Base-by-base conservation (phyloP, 345 rosid genomes). In the Populus euphratica region DNA sequence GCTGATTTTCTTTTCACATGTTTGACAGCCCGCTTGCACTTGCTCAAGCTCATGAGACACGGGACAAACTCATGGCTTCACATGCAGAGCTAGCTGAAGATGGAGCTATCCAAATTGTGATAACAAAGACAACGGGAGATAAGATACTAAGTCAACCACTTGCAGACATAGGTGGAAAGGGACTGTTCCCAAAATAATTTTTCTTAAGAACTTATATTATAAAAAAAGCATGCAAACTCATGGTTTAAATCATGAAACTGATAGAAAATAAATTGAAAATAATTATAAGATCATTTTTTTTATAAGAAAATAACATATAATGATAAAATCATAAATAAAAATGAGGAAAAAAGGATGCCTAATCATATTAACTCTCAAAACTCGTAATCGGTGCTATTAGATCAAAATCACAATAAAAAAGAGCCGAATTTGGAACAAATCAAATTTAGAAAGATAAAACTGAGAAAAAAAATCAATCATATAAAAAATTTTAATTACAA, bases 161-260 rank as follows among this genome's bases (percentile, higher is more conserved):
- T 73, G 98, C 99, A 44, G 98, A 96, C 77, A 96, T 96, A 21
- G 99, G 99, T 75, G 99, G 99, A 72, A 96, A 96, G 86, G 99
- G 99, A 17, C 85, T 96, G 65, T 96, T 96, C 84, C 92, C 5
- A 33, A 4, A 33, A 33, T 0, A 4, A 25, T 25, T 3, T 0
- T 0, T 33, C 4, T 33, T 3, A 31, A 25, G 2, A 31, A 31
- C 33, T 3, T 31, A 31, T 31, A 31, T 27, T 31, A 31, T n/a
- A 31, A 31, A 31, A 2, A 2, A 31, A 27, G 0, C 2, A 44
- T 44, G 0, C 5, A 44, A 44, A 44, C 16, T 12, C 0, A 0
- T 13, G 5, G 13, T 0, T 0, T 2, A 12, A 0, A 0, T 44
- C 2, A 44, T 3, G 16, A 44, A 0, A 44, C 5, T 12, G 5